Base-by-base conservation (phyloP, 176 grass and related monocot species). In the Lolium rigidum region DNA sequence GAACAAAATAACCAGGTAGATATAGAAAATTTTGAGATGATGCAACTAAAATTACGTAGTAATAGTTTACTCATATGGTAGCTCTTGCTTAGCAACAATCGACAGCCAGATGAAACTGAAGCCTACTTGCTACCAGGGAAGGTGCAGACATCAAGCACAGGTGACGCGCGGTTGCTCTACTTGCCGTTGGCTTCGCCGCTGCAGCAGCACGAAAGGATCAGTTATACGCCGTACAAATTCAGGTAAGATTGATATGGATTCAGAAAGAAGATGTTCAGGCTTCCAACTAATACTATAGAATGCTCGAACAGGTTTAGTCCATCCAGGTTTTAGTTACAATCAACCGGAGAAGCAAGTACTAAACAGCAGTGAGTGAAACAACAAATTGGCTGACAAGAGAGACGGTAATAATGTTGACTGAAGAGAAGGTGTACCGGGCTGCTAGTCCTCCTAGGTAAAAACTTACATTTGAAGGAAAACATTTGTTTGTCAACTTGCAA, bases 121-220 rank as follows among this genome's bases (percentile, higher is more conserved):
- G 31, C 64, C 73, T 15, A 65, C n/a, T 73, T 5, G 77, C 20
- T 49, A 2, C 28, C 28, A 75, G 28, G 3, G 58, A 66, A 14
- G 68, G 66, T 2, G 26, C 49, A 6, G 35, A 8, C 58, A 37
- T 22, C 18, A 87, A 21, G 15, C 39, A 68, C 58, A 69, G 38
- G 18, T 2, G 59, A 35, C 21, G 49, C 3, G 7, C 39, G 26
- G 15, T 18, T 8, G 59, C 26, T 28, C 68, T 49, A n/a, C 54
- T 87, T 4, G 79, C 56, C 6, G 74, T 38, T 48, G 89, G 89
- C 49, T 87, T 90, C 35, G 80, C 60, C 65, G 66, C 89, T 90
- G 65, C 73, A 73, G 39, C 5, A 17, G 12, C 10, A 54, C 10
- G 70, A 20, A 90, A 57, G 10, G 47, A 2, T 80, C 47, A 20